These are phyloP conservation scores for Yamadazyma mexicana DNA, from an alignment of 1,139 yeast genomes.

Conservation along the genomic window DNA sequence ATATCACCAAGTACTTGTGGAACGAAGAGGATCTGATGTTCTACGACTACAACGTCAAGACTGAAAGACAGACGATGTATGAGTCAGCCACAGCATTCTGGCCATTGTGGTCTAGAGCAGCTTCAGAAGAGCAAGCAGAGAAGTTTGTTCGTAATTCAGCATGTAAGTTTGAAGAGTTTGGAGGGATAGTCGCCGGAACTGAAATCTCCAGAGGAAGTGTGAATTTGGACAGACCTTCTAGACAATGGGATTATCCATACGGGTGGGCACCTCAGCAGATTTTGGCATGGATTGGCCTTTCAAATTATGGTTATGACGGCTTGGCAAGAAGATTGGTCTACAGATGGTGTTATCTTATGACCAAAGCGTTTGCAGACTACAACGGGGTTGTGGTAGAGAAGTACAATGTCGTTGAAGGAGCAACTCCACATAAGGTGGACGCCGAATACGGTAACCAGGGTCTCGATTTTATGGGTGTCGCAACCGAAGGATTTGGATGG, in stretches of 20 bases:
- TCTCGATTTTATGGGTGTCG: slow-evolving; percentile 86
- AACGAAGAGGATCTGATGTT: slow-evolving; percentile 75
- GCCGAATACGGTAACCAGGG: slow-evolving; percentile 99
- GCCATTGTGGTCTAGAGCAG: slow-evolving; percentile 85
- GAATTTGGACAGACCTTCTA: slow-evolving; percentile 69
- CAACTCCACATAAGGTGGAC: slow-evolving; percentile 87
- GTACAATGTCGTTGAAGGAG: slow-evolving; percentile 82
- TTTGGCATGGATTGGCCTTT: slow-evolving; percentile 86
- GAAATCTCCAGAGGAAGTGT: slow-evolving; percentile 72
- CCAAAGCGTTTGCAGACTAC: slow-evolving; percentile 88
- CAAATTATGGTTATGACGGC: slow-evolving; percentile 67
- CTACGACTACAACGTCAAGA: slow-evolving; percentile 78
- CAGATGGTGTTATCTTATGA: slow-evolving; percentile 88
- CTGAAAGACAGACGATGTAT: slow-evolving; percentile 57
- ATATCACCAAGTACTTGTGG: slow-evolving; percentile 78
- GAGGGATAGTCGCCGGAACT: slow-evolving; percentile 90
- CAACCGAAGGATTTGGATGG: slow-evolving; percentile 98
- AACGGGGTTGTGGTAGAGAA: slow-evolving; percentile 96
- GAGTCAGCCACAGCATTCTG: slow-evolving; percentile 92
- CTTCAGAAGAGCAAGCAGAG: slow-evolving; percentile 74
- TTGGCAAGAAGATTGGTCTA: slow-evolving; percentile 73
- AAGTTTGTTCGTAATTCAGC: slow-evolving; percentile 59
- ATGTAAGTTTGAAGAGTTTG: slow-evolving; percentile 76
- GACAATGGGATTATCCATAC: slow-evolving; percentile 98
- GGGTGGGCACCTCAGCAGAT: slow-evolving; percentile 99